Conservation (phyloP, 1,139 yeast genomes). For the Geotrichum siamense region DNA sequence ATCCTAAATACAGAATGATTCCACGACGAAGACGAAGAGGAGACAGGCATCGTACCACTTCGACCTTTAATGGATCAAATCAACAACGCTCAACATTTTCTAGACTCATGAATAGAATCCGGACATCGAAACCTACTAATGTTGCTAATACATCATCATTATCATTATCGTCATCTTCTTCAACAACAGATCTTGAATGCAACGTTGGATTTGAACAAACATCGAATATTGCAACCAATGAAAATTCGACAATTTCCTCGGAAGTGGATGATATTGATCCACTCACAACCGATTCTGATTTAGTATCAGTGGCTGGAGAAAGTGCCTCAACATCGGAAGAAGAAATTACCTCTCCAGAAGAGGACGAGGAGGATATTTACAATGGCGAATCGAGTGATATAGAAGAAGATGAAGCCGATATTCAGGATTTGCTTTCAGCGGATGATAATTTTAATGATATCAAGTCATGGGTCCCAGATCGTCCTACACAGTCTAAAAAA, state of each 20-base stretch:
- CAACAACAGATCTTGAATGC: no score
- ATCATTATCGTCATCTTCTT: background rate
- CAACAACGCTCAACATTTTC: slow-evolving; percentile 5
- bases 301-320: background rate
- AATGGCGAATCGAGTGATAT: slow-evolving; percentile 1
- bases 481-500: slow-evolving; percentile 20
- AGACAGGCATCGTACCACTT: slow-evolving; percentile 9
- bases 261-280: background rate
- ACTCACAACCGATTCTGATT: background rate
- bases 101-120: slow-evolving; percentile 1
- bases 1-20: slow-evolving; percentile 33
- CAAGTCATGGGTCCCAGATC: slow-evolving; percentile 27
- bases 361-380: slow-evolving; percentile 9
- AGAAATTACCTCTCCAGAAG: background rate
- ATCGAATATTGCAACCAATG: background rate
- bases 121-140: background rate
- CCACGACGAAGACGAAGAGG: slow-evolving; percentile 29
- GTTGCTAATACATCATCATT: background rate
- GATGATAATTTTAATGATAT: background rate
- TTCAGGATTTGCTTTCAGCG: background rate
- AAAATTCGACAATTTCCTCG: background rate
- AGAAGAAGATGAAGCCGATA: slow-evolving; percentile 9
- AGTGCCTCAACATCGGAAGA: background rate
- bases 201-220: no score
- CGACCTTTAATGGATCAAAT: background rate